Conservation (phyloP, 225 moss, liverwort and hornwort genomes). For the Takakia lepidozioides region DNA sequence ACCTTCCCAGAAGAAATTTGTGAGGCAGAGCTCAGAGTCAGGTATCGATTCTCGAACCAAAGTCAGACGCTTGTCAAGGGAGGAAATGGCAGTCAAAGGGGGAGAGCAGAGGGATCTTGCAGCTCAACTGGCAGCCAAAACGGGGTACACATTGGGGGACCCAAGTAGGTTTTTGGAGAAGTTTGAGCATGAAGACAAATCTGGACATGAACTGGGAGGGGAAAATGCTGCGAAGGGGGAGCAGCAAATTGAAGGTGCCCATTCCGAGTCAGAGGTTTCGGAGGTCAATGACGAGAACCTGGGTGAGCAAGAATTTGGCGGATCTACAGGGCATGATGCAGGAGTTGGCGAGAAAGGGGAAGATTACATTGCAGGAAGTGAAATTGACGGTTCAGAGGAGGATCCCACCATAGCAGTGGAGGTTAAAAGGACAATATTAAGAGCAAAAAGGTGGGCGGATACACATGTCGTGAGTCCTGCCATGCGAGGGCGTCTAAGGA, state of each 20-base stretch:
- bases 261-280: too few relatives aligned
- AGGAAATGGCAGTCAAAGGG: constrained; percentile 36
- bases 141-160: constrained; percentile 61
- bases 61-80: constrained; percentile 60
- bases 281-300: constrained; percentile 26
- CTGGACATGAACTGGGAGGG: too few relatives aligned
- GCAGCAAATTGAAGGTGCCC: too few relatives aligned
- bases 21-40: constrained; percentile 58
- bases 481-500: constrained; percentile 53
- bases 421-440: constrained; percentile 47
- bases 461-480: constrained; percentile 63
- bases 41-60: constrained; percentile 65
- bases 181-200: too few relatives aligned
- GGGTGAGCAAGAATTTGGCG: constrained; percentile 13
- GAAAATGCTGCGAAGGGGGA: too few relatives aligned
- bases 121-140: constrained; percentile 62
- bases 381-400: constrained; percentile 28
- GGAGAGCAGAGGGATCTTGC: constrained; percentile 46
- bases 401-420: constrained; percentile 56
- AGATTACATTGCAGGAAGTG: constrained; percentile 10
- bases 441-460: constrained; percentile 69
- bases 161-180: too few relatives aligned
- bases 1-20: constrained; percentile 25
- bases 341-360: constrained; percentile 24
- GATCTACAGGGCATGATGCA: constrained; percentile 11